Evolutionary conservation across 192 early-diverging fungal genomes (phyloP).

Genomic region (Coemansia sp.): DNA sequence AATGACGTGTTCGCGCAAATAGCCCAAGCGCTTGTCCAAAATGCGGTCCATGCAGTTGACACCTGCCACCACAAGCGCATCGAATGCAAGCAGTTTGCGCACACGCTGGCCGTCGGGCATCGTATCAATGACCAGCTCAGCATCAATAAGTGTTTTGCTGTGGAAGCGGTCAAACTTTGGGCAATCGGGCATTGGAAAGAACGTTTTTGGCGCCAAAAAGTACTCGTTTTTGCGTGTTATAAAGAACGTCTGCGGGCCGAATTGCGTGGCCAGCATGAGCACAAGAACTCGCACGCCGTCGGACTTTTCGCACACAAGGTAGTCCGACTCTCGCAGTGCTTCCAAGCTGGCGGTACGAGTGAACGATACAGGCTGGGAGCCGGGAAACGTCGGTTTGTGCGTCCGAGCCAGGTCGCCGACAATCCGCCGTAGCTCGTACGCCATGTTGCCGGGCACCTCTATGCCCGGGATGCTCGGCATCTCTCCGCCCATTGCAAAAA

Average conservation of each 20-base stretch:
- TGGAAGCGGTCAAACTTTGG: slow-evolving; percentile 51
- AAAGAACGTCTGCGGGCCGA: slow-evolving; percentile 9
- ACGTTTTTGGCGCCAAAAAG: slow-evolving; percentile 58
- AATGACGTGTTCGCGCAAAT: slow-evolving; percentile 64
- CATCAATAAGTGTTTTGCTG: slow-evolving; percentile 80
- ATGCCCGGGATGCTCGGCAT: slow-evolving; percentile 25
- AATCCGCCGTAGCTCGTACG: slow-evolving; percentile 12
- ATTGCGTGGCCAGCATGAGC: slow-evolving; percentile 11
- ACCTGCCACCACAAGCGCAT: slow-evolving; percentile 65
- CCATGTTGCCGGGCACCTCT: not conserved
- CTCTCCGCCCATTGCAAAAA: slow-evolving; percentile 12
- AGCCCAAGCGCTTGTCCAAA: slow-evolving; percentile 69
- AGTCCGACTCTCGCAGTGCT: slow-evolving; percentile 38
- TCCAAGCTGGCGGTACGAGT: slow-evolving; percentile 12
- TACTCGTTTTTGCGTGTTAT: slow-evolving; percentile 80
- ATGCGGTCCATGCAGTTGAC: slow-evolving; percentile 58
- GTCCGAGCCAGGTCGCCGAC: slow-evolving; percentile 11
- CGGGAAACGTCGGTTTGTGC: slow-evolving; percentile 15
- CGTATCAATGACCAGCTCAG: slow-evolving; percentile 82
- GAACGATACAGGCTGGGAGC: slow-evolving; percentile 45
- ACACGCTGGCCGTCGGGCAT: slow-evolving; percentile 59
- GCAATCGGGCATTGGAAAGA: slow-evolving; percentile 63
- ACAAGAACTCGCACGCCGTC: slow-evolving; percentile 73
- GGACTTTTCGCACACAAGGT: slow-evolving; percentile 81
- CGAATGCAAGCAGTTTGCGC: slow-evolving; percentile 63